Evolutionary conservation across 495 filamentous ascomycete species (phyloP), one percentile per base, ranked within the genome.

Genomic region (Penicillium roqueforti): DNA sequence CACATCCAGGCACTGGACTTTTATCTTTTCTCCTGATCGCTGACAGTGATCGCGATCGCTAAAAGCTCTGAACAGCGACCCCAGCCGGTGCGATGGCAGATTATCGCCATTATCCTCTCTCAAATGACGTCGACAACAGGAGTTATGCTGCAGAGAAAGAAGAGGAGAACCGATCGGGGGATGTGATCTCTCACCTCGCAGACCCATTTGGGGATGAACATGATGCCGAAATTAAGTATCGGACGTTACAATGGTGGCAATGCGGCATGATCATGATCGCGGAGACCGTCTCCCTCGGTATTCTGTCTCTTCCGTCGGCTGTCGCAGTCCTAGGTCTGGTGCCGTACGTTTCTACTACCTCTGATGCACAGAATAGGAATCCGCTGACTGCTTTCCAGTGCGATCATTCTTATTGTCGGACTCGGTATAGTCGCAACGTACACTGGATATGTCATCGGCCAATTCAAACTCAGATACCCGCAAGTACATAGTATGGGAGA

Each of bases 401-500:
- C 49, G 0, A 11, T 83, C 23, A 72, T 86, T 40, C 67, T 83
- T 22, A 78, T 83, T 20, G 52, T 86, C 29, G 61, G 68, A 14
- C 59, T 87, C 7, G 87, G 87, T 14, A 52, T 85, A 7, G 45
- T 87, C 5, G 82, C 87, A 28, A 83, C 83, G 1, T 68, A 64
- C 14, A 67, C 65, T 10, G 63, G 60, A 16, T 68, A 61, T 47
- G 54, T 64, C 0, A 57, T 68, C 6, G 63, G 60, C 0, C 63
- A 68, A n/a, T 67, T 68, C 55, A 62, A 63, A 34, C 46, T 61
- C 0, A 52, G 51, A 23, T 60, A 68, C 34, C 60, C 60, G 0
- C 68, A 84, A 14, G 78, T 89, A 10, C 69, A 81, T 53, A 80
- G 81, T 61, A 85, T 89, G 60, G 82, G 81, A 10, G 86, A 91